A percentile compares a stretch with the other conserved stretches of the same genome.
phyloP scores from a whole-genome alignment of 1,284 basidiomycete species.

The Puccinia triticina region DNA sequence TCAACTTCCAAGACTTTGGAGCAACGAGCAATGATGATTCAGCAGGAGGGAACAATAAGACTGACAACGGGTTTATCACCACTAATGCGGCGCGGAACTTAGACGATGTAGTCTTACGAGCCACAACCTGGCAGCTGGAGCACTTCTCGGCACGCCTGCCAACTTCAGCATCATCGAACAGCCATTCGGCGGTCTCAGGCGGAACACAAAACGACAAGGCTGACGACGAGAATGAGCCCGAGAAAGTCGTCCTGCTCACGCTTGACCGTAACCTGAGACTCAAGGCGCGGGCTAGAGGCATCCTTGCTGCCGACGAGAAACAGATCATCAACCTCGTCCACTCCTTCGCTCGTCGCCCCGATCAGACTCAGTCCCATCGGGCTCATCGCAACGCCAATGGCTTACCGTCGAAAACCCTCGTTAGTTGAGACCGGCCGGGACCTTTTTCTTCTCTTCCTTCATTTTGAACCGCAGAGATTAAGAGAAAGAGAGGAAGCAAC shows the following conservation, averaged over 20 bases:
- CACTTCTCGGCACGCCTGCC: constrained; percentile 83
- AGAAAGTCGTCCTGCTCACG: constrained; percentile 84
- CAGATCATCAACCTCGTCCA: constrained; percentile 38
- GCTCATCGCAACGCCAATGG: background rate
- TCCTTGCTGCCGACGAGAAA: constrained; percentile 47
- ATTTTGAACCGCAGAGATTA: background rate
- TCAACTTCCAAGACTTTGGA: constrained; percentile 67
- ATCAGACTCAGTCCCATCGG: background rate
- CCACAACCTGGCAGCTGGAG: constrained; percentile 86
- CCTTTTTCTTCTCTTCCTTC: background rate
- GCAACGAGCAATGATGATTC: background rate
- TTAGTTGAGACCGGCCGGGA: background rate
- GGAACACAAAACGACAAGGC: background rate
- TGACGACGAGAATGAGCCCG: constrained; percentile 60
- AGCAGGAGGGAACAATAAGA: background rate
- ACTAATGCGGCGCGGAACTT: constrained; percentile 70
- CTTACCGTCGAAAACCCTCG: background rate
- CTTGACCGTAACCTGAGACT: constrained; percentile 76
- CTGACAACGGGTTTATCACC: constrained; percentile 13
- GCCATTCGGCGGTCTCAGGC: background rate
- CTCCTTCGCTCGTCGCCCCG: background rate
- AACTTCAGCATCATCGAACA: constrained; percentile 61
- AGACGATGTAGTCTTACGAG: constrained; percentile 91
- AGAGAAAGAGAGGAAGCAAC: background rate
- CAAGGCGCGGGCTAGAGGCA: constrained; percentile 47